Evolutionary conservation across 2,329 filamentous ascomycete species (phyloP).

Genomic region (Trichoderma sp.): DNA sequence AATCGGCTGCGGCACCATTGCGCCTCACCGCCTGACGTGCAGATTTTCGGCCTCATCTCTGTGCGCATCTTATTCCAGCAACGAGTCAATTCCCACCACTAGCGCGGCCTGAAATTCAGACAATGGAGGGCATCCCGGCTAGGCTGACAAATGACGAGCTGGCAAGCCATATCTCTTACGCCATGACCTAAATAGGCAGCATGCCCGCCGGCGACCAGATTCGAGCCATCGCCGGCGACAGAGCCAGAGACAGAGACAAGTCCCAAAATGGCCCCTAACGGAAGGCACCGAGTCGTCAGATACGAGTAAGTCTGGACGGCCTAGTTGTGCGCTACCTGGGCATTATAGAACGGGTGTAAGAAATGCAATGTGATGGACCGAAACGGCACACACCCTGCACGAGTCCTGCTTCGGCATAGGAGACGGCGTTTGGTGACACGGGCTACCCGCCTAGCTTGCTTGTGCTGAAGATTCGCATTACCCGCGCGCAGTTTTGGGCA

Average conservation of each 20-base stretch:
- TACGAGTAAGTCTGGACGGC: conserved; percentile 16
- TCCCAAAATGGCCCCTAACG: neutral
- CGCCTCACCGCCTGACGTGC: conserved; percentile 28
- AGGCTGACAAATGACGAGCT: conserved; percentile 26
- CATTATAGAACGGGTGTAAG: neutral
- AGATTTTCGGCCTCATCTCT: conserved; percentile 24
- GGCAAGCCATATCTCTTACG: neutral
- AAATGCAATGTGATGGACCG: neutral
- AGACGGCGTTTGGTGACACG: neutral
- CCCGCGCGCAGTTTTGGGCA: conserved; percentile 3
- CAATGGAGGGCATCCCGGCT: conserved; percentile 11
- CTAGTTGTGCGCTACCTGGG: neutral
- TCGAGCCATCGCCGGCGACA: conserved; percentile 1
- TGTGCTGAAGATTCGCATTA: conserved; percentile 9
- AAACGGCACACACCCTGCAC: neutral
- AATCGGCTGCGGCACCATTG: conserved; percentile 2
- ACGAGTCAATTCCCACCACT: conserved; percentile 24
- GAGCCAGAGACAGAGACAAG: conserved; percentile 14
- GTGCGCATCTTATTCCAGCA: conserved; percentile 15
- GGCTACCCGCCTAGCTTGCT: neutral
- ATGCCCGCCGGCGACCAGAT: conserved; percentile 26
- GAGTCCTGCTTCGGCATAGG: neutral
- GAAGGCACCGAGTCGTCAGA: conserved; percentile 15
- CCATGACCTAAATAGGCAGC: conserved; percentile 30
- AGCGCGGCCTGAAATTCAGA: conserved; percentile 18